Evolutionary conservation across 768 basidiomycete genomes (phyloP).

Genomic region (Hygrophorus pudorinus): DNA sequence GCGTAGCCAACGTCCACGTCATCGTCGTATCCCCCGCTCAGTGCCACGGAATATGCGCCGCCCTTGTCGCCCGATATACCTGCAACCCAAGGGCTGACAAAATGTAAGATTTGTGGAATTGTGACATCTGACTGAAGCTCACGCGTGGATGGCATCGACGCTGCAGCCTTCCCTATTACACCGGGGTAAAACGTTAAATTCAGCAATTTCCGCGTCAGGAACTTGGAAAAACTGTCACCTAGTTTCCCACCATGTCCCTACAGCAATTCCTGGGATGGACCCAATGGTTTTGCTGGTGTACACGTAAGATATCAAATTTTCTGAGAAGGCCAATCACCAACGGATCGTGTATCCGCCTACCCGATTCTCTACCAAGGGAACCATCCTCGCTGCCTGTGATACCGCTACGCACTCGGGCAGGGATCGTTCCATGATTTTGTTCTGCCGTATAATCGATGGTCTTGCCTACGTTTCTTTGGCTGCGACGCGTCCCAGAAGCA

Average conservation of each 20-base stretch:
- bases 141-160: constrained; percentile 79
- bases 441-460: constrained; percentile 44
- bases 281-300: constrained; percentile 64
- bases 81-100: constrained; percentile 64
- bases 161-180: constrained; percentile 51
- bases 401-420: constrained; percentile 28
- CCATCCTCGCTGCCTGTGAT: constrained; percentile 26
- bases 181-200: too few relatives aligned
- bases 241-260: constrained; percentile 79
- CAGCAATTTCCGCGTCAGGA: neutral
- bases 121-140: constrained; percentile 20
- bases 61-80: constrained; percentile 61
- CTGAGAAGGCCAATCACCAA: constrained; percentile 21
- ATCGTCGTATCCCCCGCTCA: constrained; percentile 85
- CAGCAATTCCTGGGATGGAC: constrained; percentile 63
- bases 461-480: constrained; percentile 55
- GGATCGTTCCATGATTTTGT: constrained; percentile 20
- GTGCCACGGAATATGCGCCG: constrained; percentile 78
- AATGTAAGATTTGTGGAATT: constrained; percentile 4
- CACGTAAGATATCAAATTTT: neutral
- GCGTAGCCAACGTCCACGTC: constrained; percentile 76
- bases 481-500: constrained; percentile 41
- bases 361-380: constrained; percentile 24
- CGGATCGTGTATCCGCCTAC: constrained; percentile 38
- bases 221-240: constrained; percentile 6